Base-by-base conservation (phyloP, 2,329 filamentous ascomycete genomes). In the Phaeosphaeria sp. region DNA sequence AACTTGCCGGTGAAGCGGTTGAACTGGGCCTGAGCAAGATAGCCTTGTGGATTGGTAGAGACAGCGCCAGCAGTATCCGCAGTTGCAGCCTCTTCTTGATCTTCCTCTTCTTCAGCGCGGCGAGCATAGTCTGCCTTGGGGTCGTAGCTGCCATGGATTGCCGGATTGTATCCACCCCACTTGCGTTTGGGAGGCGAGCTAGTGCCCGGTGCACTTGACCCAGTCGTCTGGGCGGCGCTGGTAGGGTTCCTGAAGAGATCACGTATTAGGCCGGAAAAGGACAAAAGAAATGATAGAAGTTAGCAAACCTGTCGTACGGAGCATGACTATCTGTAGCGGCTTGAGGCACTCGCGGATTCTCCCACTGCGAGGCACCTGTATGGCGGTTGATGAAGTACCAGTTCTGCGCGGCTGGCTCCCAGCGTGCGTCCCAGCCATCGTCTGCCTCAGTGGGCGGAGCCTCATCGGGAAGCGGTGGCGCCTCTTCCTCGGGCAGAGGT, bases 131-230 rank as follows among this genome's bases (percentile, higher is more conserved):
- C 91, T n/a, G 95, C 94, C 59, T 89, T 95, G 3, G 93, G 93
- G 71, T 99, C 95, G 81, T 97, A 99, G 80, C 93, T 90, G 67
- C 95, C 95, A 76, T 99, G 95, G 46, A 99, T 94, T 22, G 92
- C 91, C 1, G 95, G 95, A 74, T 98, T 97, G 80, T 99, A 99
- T 60, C 94, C 93, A 57, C 89, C 89, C 85, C 21, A 85, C 79
- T 54, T 79, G 65, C 65, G 70, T 73, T 73, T 60, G 22, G 73
- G 74, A 27, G 69, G 71, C 54, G 71, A 69, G 48, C 70, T 68
- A 52, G 73, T 71, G 51, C 69, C 71, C 41, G 73, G 73, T n/a
- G 71, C 71, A 39, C 67, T 72, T 56, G 68, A 62, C 55, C 62
- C 65, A 67, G 67, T 62, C 60, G 69, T 58, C 48, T 65, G 54